Evolutionary conservation across 768 basidiomycete genomes (phyloP).

Genomic region (Boletus patriciae): DNA sequence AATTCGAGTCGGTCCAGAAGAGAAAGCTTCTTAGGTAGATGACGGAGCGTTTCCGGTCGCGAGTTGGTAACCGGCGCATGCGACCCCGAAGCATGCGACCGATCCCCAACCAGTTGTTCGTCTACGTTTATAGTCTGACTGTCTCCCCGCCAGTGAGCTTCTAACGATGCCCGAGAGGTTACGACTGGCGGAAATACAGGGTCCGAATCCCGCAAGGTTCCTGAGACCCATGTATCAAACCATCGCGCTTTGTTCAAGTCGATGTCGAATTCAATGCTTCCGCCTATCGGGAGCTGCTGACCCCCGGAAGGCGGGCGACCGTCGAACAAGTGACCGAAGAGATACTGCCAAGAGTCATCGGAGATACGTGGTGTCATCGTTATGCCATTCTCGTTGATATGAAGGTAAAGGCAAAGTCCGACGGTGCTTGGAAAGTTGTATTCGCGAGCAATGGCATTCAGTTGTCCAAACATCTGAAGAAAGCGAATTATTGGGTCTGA

Average conservation of each 20-base stretch:
- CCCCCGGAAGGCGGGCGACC: constrained; percentile 33
- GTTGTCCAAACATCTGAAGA: constrained; percentile 69
- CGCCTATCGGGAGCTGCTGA: constrained; percentile 60
- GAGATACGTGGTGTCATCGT: constrained; percentile 69
- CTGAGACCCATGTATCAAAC: constrained; percentile 69
- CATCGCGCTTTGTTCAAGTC: constrained; percentile 74
- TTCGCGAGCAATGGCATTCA: constrained; percentile 76
- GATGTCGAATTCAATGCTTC: constrained; percentile 85
- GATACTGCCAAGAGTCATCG: constrained; percentile 72
- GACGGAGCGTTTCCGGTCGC: constrained; percentile 41
- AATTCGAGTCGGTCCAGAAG: constrained; percentile 64
- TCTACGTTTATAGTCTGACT: constrained; percentile 50
- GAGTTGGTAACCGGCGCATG: constrained; percentile 12
- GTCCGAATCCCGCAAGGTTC: constrained; percentile 46
- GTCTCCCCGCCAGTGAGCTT: constrained; percentile 47
- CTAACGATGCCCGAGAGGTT: constrained; percentile 40
- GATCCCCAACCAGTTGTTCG: constrained; percentile 39
- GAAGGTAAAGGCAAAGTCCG: constrained; percentile 80
- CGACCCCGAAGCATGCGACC: constrained; percentile 27
- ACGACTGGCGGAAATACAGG: constrained; percentile 42
- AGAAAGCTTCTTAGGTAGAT: constrained; percentile 66
- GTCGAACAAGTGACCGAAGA: constrained; percentile 67
- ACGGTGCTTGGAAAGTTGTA: constrained; percentile 76
- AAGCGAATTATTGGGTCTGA: background rate
- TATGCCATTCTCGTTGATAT: constrained; percentile 55